phyloP scores from a whole-genome alignment of 768 basidiomycete genomes.

The Podaxis mareebaensis region DNA sequence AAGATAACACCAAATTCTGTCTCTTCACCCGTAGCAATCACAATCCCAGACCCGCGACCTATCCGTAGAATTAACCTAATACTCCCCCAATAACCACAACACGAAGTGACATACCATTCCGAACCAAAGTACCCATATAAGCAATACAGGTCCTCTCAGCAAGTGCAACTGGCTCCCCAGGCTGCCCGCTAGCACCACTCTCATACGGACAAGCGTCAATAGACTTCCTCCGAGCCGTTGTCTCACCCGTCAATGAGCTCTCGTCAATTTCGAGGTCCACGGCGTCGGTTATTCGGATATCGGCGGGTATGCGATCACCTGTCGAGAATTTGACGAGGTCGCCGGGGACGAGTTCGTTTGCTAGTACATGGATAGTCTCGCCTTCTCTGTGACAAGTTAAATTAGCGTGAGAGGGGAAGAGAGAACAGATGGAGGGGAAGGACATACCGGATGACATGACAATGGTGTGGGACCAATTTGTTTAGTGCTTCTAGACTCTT shows the following conservation, averaged over 20 bases:
- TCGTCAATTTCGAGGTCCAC: constrained; percentile 94
- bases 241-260: constrained; percentile 94
- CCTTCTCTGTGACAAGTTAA: constrained; percentile 46
- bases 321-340: constrained; percentile 89
- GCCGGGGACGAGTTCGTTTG: constrained; percentile 95
- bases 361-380: constrained; percentile 76
- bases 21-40: constrained; percentile 82
- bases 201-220: constrained; percentile 50
- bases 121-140: constrained; percentile 94
- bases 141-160: constrained; percentile 87
- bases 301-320: constrained; percentile 93
- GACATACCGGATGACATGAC: constrained; percentile 74
- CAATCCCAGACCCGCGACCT: constrained; percentile 85
- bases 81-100: not conserved
- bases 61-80: not conserved
- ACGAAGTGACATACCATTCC: constrained; percentile 62
- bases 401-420: constrained; percentile 20
- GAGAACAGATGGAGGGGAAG: constrained; percentile 10
- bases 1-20: constrained; percentile 98
- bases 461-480: constrained; percentile 96
- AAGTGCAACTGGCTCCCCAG: constrained; percentile 53
- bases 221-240: constrained; percentile 73
- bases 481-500: constrained; percentile 93
- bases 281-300: constrained; percentile 80
- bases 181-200: constrained; percentile 30